Conservation (phyloP, 225 moss, liverwort and hornwort species). For the Polytrichum commune region DNA sequence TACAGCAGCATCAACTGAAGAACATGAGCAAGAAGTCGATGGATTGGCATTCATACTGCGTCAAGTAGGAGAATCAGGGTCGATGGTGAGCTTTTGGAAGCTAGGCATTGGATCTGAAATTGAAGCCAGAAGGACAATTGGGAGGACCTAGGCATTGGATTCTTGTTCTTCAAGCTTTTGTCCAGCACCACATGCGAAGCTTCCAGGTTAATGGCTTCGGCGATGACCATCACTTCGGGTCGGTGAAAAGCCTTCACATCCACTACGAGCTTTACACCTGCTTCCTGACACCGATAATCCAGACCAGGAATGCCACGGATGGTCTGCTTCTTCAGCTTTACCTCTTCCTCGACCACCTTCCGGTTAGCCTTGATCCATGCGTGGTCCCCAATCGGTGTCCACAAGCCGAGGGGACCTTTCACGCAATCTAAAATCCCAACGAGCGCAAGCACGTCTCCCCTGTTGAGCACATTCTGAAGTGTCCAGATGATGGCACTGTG, state of each 20-base stretch:
- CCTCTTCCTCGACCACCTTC: conserved; percentile 27
- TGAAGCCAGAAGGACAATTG: too few relatives aligned
- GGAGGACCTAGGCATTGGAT: too few relatives aligned
- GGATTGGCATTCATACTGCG: background rate
- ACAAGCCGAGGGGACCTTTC: conserved; percentile 31
- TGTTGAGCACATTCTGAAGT: conserved; percentile 33
- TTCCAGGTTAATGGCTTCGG: conserved; percentile 23
- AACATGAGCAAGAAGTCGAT: background rate
- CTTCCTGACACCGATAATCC: conserved; percentile 22
- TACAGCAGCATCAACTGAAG: background rate
- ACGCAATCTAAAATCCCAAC: conserved; percentile 25
- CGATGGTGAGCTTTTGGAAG: background rate
- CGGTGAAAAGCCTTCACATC: conserved; percentile 22
- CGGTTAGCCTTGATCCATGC: conserved; percentile 30
- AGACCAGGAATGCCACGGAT: conserved; percentile 23
- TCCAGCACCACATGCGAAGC: conserved; percentile 39
- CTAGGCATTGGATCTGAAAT: background rate
- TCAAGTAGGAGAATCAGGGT: background rate
- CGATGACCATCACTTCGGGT: conserved; percentile 26
- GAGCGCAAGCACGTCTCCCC: conserved; percentile 28
- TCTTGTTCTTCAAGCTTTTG: conserved; percentile 37
- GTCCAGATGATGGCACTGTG: conserved; percentile 30
- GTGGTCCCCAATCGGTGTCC: conserved; percentile 18
- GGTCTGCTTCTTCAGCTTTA: conserved; percentile 6
- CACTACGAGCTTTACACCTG: conserved; percentile 34